Percentiles rank a stretch among this genome's conserved stretches.
Evolutionary conservation across 163 green algal species (phyloP).

Genomic region (Trebouxiophyceae sp.): DNA sequence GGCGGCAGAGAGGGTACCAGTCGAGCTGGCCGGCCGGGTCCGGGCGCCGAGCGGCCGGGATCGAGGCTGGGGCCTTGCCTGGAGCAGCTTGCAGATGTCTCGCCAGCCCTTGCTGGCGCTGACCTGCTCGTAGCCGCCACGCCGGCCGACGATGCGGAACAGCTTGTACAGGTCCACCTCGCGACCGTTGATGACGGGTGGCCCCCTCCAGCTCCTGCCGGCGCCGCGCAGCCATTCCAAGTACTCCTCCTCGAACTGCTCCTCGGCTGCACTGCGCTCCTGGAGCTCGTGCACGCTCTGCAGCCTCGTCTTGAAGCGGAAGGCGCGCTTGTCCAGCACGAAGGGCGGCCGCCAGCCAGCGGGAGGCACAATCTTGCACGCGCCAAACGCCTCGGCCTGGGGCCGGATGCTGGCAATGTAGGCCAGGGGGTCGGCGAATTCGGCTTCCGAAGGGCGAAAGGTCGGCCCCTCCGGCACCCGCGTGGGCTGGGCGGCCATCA

Average conservation of each 20-base stretch:
- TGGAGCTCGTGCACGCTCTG: conserved; percentile 59
- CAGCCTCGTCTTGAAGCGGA: conserved; percentile 43
- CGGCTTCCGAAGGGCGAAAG: conserved; percentile 27
- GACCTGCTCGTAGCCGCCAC: conserved; percentile 66
- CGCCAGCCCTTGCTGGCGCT: conserved; percentile 64
- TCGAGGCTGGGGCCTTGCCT: conserved; percentile 48
- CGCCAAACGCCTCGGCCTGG: conserved; percentile 22
- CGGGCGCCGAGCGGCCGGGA: too few species aligned
- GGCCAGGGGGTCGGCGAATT: conserved; percentile 37
- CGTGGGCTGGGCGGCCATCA: too few species aligned
- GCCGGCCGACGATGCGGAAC: conserved; percentile 41
- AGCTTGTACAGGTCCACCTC: conserved; percentile 71
- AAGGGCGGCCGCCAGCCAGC: conserved; percentile 25
- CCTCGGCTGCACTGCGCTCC: conserved; percentile 7
- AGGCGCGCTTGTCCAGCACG: conserved; percentile 20
- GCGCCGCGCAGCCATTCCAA: conserved; percentile 29
- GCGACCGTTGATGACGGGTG: conserved; percentile 51
- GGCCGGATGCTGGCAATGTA: conserved; percentile 34
- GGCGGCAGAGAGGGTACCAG: too few species aligned
- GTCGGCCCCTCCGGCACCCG: conserved; percentile 22
- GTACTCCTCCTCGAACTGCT: conserved; percentile 38
- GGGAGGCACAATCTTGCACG: conserved; percentile 48
- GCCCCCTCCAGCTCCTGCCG: conserved; percentile 30
- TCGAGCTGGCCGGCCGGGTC: too few species aligned
- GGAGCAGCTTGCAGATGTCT: conserved; percentile 57